Conservation (phyloP, 768 basidiomycete species). For the Suillus plorans region DNA sequence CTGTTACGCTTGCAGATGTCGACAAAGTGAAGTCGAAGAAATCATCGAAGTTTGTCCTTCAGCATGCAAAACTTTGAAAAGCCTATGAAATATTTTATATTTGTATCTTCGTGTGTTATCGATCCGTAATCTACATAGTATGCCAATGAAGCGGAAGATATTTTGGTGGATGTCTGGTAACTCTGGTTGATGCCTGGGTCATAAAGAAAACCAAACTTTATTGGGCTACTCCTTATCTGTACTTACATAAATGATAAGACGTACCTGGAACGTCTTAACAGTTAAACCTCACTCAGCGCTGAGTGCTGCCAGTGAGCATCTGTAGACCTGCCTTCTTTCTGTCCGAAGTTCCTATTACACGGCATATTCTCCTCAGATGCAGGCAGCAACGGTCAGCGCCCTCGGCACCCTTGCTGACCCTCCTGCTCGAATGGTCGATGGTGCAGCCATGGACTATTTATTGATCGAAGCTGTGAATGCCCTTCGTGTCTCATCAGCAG, state of each 20-base stretch:
- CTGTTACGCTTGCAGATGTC: constrained; percentile 62
- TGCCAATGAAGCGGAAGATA: background rate
- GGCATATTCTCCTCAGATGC: constrained; percentile 26
- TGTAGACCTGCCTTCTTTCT: background rate
- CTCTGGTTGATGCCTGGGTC: too few species aligned
- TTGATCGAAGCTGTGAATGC: constrained; percentile 78
- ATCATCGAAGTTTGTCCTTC: constrained; percentile 45
- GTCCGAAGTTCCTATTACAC: background rate
- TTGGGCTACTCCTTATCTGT: too few species aligned
- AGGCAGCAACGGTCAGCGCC: constrained; percentile 20
- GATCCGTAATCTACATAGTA: background rate
- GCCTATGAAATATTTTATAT: background rate
- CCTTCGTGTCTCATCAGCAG: constrained; percentile 69
- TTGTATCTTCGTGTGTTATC: background rate
- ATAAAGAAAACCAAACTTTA: too few species aligned
- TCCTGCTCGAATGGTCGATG: constrained; percentile 60
- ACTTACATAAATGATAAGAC: background rate
- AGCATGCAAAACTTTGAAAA: constrained; percentile 40
- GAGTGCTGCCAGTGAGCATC: too few species aligned
- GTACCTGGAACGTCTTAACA: too few species aligned
- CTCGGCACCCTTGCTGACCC: constrained; percentile 66
- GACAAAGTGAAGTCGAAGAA: constrained; percentile 75
- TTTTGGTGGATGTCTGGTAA: background rate
- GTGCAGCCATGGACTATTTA: constrained; percentile 80
- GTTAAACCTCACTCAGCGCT: too few species aligned